Conservation (phyloP, 768 basidiomycete genomes). For the Mycena vulgaris region DNA sequence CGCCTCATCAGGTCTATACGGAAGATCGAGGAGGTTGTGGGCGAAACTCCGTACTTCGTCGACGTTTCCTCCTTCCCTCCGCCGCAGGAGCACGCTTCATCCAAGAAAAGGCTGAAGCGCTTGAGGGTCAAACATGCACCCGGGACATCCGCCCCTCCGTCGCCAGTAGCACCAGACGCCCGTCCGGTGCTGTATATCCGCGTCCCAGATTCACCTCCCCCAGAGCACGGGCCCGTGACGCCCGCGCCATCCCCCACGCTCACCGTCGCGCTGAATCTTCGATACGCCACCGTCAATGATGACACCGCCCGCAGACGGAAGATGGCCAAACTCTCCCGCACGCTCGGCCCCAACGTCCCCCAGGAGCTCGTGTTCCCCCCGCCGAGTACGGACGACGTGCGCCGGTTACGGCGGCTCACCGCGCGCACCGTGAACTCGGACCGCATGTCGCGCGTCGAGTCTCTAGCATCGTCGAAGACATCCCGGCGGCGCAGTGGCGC, state of each 20-base stretch:
- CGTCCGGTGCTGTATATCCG: conserved; percentile 23
- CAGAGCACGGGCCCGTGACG: not conserved
- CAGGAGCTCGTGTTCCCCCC: conserved; percentile 30
- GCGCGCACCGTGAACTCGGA: not conserved
- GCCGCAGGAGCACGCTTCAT: not conserved
- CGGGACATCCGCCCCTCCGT: not conserved
- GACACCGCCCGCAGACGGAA: conserved; percentile 14
- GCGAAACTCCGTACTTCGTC: conserved; percentile 25
- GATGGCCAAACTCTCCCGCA: conserved; percentile 32
- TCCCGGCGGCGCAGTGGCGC: not conserved
- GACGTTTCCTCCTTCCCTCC: not conserved
- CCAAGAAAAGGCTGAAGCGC: not conserved
- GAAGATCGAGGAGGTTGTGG: conserved; percentile 23
- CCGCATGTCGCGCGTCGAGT: not conserved
- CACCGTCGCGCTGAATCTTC: conserved; percentile 17
- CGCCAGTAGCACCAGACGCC: not conserved
- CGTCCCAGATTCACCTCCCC: conserved; percentile 12
- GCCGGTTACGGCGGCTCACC: not conserved
- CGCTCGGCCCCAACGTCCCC: conserved; percentile 26
- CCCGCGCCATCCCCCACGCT: conserved; percentile 21
- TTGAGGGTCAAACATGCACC: not conserved
- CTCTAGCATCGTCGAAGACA: not conserved
- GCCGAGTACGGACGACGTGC: not conserved
- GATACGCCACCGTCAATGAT: not conserved
- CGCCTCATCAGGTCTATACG: conserved; percentile 26